phyloP scores from a whole-genome alignment of 331 rosid genomes.

The Malus hybrid region DNA sequence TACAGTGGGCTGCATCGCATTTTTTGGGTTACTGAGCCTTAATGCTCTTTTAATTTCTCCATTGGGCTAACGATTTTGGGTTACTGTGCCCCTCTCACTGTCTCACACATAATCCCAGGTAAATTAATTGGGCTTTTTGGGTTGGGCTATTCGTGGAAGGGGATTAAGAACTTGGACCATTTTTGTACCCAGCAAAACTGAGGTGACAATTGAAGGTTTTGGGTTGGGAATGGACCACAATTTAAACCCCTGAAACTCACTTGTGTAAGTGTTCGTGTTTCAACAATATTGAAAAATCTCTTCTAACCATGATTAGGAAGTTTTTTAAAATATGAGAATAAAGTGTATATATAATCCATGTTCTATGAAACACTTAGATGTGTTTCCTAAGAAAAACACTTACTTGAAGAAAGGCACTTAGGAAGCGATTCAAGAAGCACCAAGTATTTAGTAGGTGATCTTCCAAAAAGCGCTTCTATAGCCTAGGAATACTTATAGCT shows the following conservation, averaged over 20 bases:
- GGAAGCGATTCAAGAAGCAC: too few relatives aligned
- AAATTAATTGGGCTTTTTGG: background rate
- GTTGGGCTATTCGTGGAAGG: background rate
- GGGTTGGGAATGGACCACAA: background rate
- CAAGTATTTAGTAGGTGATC: too few relatives aligned
- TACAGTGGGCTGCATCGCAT: background rate
- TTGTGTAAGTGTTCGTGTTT: too few relatives aligned
- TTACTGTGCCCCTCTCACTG: conserved; percentile 1
- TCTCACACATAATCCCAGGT: background rate
- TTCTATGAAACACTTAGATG: too few relatives aligned
- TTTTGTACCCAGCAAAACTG: background rate
- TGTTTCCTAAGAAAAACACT: too few relatives aligned
- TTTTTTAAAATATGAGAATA: too few relatives aligned
- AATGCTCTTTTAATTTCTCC: conserved; percentile 1
- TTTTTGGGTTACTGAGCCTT: conserved; percentile 49
- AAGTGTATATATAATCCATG: too few relatives aligned
- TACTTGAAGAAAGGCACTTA: too few relatives aligned
- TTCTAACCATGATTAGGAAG: too few relatives aligned
- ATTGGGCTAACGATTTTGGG: conserved; percentile 20
- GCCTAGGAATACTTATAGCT: too few relatives aligned
- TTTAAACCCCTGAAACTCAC: background rate
- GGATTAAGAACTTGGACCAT: background rate
- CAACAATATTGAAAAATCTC: too few relatives aligned
- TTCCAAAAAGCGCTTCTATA: too few relatives aligned
- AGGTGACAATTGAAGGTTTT: background rate